Conservation (phyloP, 805 yeast genomes). For the Hanseniaspora pseudoguilliermondii region DNA sequence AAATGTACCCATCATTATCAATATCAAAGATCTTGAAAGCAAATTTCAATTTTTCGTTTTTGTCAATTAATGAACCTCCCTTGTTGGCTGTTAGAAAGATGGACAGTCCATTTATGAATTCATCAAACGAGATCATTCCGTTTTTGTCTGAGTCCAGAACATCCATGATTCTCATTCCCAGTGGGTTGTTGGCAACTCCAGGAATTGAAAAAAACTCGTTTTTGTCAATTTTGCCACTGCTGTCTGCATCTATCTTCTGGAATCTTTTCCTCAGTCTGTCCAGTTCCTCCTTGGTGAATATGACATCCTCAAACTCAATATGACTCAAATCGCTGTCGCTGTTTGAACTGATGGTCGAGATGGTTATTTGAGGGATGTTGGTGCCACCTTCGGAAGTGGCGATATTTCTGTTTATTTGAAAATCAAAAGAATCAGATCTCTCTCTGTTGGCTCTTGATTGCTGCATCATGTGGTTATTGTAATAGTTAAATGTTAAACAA, state of each 20-base stretch:
- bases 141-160: slow-evolving; percentile 87
- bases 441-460: not conserved
- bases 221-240: slow-evolving; percentile 82
- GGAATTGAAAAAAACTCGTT: slow-evolving; percentile 87
- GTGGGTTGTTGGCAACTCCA: slow-evolving; percentile 79
- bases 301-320: slow-evolving; percentile 65
- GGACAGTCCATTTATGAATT: slow-evolving; percentile 74
- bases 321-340: slow-evolving; percentile 49
- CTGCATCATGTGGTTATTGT: too few species aligned
- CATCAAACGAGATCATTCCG: slow-evolving; percentile 91
- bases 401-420: not conserved
- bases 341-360: not conserved
- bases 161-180: slow-evolving; percentile 81
- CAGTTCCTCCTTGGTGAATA: slow-evolving; percentile 80
- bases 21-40: slow-evolving; percentile 92
- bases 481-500: too few species aligned
- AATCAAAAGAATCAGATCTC: not conserved
- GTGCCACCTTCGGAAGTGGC: not conserved
- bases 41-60: slow-evolving; percentile 38
- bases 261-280: slow-evolving; percentile 83
- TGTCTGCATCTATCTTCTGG: slow-evolving; percentile 88
- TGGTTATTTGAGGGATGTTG: not conserved
- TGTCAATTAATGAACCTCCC: slow-evolving; percentile 43
- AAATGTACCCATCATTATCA: slow-evolving; percentile 86
- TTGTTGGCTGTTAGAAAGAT: slow-evolving; percentile 73